Percentiles rank a stretch among this genome's conserved stretches.
phyloP scores from a whole-genome alignment of 208 protist species.

The Vickermania ingenoplastis region DNA sequence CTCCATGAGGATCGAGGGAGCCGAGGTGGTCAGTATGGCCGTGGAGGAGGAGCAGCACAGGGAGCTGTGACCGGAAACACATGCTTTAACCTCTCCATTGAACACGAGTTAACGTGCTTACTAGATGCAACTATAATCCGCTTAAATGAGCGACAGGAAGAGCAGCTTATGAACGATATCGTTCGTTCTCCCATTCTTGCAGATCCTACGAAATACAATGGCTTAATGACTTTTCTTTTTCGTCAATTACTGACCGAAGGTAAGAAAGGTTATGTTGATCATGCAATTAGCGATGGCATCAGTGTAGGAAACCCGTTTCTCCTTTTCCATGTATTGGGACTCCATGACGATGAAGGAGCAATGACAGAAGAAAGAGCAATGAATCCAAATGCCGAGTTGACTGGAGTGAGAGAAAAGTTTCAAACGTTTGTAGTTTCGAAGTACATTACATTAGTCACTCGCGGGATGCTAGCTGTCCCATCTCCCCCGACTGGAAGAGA shows the following conservation, averaged over 20 bases:
- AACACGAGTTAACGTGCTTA: constrained; percentile 41
- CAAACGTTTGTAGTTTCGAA: constrained; percentile 60
- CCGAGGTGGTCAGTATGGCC: background rate
- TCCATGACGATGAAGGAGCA: constrained; percentile 60
- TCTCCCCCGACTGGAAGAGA: constrained; percentile 16
- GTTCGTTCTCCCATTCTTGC: constrained; percentile 46
- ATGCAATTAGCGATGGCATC: constrained; percentile 27
- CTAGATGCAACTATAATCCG: constrained; percentile 55
- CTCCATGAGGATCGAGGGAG: constrained; percentile 11
- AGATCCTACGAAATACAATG: constrained; percentile 60
- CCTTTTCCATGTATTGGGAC: constrained; percentile 56
- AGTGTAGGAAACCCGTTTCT: constrained; percentile 28
- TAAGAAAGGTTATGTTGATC: constrained; percentile 5
- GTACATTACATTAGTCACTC: constrained; percentile 35
- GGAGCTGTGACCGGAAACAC: background rate
- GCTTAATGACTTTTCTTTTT: constrained; percentile 56
- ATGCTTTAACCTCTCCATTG: constrained; percentile 42
- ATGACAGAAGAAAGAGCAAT: constrained; percentile 33
- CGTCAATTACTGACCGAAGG: constrained; percentile 32
- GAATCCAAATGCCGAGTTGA: constrained; percentile 27
- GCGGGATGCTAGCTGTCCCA: constrained; percentile 29
- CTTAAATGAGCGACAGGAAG: constrained; percentile 65
- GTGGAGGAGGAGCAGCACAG: constrained; percentile 1
- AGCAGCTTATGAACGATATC: constrained; percentile 61
- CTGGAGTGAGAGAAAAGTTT: constrained; percentile 40